Base-by-base conservation (phyloP, 352 stramenopile species). In the Pythium apleroticum region DNA sequence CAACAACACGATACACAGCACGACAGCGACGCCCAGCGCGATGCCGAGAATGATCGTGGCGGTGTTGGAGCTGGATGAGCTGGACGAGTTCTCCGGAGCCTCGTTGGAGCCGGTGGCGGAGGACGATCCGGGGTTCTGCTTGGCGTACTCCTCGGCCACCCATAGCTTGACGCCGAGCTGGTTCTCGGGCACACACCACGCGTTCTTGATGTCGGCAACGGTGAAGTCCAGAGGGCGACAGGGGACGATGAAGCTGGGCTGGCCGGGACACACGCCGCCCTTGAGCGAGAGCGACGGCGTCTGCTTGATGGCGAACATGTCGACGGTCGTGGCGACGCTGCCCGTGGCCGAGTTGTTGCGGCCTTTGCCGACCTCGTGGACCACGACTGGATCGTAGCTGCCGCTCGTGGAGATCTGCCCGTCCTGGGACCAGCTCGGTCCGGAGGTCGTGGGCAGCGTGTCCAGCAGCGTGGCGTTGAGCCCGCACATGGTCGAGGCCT, bases 1-100 rank as follows among this genome's bases (percentile, higher is more conserved):
- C 52, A 78, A 78, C 43, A 80, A 71, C 19, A 61, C 73, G 24
- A 80, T 63, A 7, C 22, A 25, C n/a, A 66, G 25, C 11, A 57
- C 54, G 0, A 52, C 52, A 30, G 71, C 71, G 15, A 66, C 45
- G 11, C 59, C 73, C 37, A 61, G 43, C 4, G 39, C 35, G 12
- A 61, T 15, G 5, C 37, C 35, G 3, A 61, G 37, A 6, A 50
- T 39, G 17, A 61, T 41, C 1, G 55, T 39, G 4, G 15, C 17
- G 15, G 55, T 50, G 37, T 30, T 61, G 22, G 39, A 61, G 15
- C 24, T 39, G n/a, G 43, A 50, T 6, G 55, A 53, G 17, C 24
- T 50, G 22, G 53, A 15, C 22, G 35, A 35, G 2, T 15, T 12
- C 2, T 33, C 20, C 3, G 30, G 9, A 2, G 52, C 19, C 27